phyloP scores from a whole-genome alignment of 2,329 filamentous ascomycete species.

The Arthrobotrys conoides region DNA sequence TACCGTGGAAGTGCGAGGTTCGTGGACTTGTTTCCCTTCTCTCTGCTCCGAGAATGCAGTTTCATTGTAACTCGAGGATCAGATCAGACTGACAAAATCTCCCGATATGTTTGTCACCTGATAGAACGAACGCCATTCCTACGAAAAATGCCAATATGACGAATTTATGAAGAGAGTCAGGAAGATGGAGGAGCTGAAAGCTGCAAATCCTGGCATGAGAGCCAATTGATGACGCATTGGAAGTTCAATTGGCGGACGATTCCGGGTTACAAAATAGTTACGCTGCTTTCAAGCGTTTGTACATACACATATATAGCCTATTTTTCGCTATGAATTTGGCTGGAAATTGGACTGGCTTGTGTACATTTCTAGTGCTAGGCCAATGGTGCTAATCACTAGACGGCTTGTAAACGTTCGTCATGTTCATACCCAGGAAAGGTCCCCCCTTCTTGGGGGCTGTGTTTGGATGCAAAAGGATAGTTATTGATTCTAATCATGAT shows the following conservation, averaged over 20 bases:
- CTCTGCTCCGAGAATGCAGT: neutral
- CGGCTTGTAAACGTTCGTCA: neutral
- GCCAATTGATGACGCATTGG: conserved; percentile 68
- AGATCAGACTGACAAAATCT: conserved; percentile 43
- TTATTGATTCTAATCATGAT: neutral
- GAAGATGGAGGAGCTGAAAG: conserved; percentile 97
- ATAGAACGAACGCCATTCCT: conserved; percentile 94
- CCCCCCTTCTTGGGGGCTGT: neutral
- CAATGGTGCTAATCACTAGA: too few relatives aligned
- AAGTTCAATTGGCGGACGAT: neutral
- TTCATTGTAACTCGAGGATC: neutral
- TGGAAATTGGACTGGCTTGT: neutral
- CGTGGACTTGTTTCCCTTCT: conserved; percentile 65
- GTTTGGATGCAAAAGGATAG: neutral
- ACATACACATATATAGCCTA: conserved; percentile 13
- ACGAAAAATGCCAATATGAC: conserved; percentile 99
- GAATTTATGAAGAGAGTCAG: conserved; percentile 98
- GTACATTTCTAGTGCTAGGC: too few relatives aligned
- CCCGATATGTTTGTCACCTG: conserved; percentile 27
- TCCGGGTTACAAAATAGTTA: neutral
- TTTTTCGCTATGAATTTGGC: neutral
- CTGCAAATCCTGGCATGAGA: conserved; percentile 83
- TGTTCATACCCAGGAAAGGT: neutral
- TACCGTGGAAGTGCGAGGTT: conserved; percentile 98
- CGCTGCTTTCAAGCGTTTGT: conserved; percentile 28